Percentiles rank a stretch among this genome's conserved stretches.
phyloP scores from a whole-genome alignment of 116 monocot genomes.

The Phalaenopsis hybrid region DNA sequence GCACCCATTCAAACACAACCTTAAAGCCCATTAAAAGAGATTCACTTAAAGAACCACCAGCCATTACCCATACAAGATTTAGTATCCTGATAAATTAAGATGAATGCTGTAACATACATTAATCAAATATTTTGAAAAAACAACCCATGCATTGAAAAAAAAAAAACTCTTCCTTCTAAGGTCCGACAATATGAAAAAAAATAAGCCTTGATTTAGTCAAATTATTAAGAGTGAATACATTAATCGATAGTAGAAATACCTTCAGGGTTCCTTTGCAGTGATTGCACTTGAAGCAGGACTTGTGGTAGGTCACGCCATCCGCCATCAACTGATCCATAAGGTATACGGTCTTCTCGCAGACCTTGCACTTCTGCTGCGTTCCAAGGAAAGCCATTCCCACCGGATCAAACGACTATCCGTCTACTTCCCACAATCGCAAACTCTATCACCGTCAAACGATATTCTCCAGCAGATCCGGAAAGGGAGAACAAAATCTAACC shows the following conservation, averaged over 20 bases:
- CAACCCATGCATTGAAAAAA: not conserved
- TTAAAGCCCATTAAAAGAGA: not conserved
- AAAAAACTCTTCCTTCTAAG: not conserved
- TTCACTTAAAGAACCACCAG: not conserved
- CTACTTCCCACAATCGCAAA: not conserved
- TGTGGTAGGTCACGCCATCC: conserved; percentile 59
- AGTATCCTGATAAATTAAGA: not conserved
- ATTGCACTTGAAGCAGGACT: conserved; percentile 81
- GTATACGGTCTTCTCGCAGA: conserved; percentile 76
- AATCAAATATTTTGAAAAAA: not conserved
- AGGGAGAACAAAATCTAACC: too few relatives aligned
- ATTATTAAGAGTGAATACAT: not conserved
- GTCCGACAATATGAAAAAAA: not conserved
- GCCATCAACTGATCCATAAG: conserved; percentile 75
- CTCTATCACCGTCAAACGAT: too few relatives aligned
- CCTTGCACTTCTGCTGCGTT: conserved; percentile 70
- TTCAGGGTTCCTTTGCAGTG: conserved; percentile 87
- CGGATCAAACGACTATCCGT: not conserved
- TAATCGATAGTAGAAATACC: conserved; percentile 16
- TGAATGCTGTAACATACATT: not conserved
- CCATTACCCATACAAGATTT: not conserved
- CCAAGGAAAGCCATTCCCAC: conserved; percentile 45
- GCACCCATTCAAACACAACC: not conserved
- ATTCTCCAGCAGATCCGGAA: not conserved
- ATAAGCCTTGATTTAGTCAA: not conserved